Percentiles rank a stretch among this genome's conserved stretches.
These are phyloP conservation scores for Tremellales sp. DNA, from an alignment of 1,284 basidiomycete species.

Conservation along the genomic window DNA sequence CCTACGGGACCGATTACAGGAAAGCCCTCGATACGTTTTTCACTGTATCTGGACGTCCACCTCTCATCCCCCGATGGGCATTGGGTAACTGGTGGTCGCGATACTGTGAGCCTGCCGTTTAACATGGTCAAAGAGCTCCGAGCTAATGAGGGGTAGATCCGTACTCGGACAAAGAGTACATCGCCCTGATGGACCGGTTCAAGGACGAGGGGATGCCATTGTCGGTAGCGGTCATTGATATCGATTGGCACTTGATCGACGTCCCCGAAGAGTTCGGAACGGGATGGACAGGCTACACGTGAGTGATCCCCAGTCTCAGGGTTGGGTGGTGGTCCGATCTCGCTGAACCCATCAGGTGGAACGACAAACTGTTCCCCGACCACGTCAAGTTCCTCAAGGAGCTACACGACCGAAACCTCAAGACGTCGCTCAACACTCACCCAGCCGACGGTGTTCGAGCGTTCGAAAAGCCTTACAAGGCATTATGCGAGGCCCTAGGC, in stretches of 20 bases:
- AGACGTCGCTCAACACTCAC: constrained; percentile 22
- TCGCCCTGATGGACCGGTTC: constrained; percentile 24
- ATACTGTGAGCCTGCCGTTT: constrained; percentile 9
- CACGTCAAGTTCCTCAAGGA: constrained; percentile 20
- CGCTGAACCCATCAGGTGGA: constrained; percentile 9
- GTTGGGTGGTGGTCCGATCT: no score
- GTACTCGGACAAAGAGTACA: constrained; percentile 19
- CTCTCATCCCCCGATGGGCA: constrained; percentile 23
- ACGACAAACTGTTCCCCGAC: constrained; percentile 25
- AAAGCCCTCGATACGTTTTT: constrained; percentile 18
- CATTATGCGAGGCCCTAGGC: constrained; percentile 19
- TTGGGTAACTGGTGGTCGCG: constrained; percentile 30
- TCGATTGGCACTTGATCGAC: constrained; percentile 25
- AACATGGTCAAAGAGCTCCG: background rate
- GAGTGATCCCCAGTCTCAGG: background rate
- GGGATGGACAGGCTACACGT: constrained; percentile 24
- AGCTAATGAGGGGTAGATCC: constrained; percentile 7
- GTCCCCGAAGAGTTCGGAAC: constrained; percentile 16
- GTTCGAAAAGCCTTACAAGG: constrained; percentile 21
- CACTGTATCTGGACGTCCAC: constrained; percentile 14
- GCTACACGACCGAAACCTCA: constrained; percentile 21
- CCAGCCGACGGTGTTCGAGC: constrained; percentile 25
- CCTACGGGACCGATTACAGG: constrained; percentile 18
- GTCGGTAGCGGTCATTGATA: constrained; percentile 23
- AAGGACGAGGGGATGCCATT: constrained; percentile 20